Evolutionary conservation across 2,329 filamentous ascomycete genomes (phyloP).

Genomic region (Colletotrichum sojae): DNA sequence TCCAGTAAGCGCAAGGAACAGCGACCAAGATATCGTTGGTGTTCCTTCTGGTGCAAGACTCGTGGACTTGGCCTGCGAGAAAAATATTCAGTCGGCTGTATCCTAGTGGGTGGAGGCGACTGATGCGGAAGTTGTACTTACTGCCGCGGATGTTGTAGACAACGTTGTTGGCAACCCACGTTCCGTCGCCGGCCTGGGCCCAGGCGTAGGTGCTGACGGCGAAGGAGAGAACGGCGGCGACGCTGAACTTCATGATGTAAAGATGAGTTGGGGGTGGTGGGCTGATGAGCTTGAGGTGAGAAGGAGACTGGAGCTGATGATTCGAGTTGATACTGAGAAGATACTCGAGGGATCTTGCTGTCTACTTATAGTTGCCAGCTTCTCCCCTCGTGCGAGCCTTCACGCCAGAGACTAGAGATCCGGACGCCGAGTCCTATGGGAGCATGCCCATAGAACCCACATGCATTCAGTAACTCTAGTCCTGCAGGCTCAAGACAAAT

Average conservation of each 20-base stretch:
- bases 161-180: constrained; percentile 3
- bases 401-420: too few relatives aligned
- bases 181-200: constrained; percentile 3
- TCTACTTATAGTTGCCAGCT: too few relatives aligned
- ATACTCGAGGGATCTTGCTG: too few relatives aligned
- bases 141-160: not conserved
- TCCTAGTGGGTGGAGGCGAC: not conserved
- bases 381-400: too few relatives aligned
- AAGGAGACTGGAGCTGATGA: too few relatives aligned
- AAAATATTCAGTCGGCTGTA: not conserved
- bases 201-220: constrained; percentile 10
- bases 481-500: too few relatives aligned
- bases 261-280: too few relatives aligned
- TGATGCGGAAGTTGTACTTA: not conserved
- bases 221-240: not conserved
- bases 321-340: too few relatives aligned
- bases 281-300: too few relatives aligned
- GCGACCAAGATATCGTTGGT: not conserved
- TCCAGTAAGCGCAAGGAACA: not conserved
- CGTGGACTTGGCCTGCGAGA: not conserved
- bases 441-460: too few relatives aligned
- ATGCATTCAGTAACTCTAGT: too few relatives aligned
- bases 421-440: too few relatives aligned
- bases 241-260: not conserved
- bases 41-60: constrained; percentile 7